Evolutionary conservation across 306 rosid species (phyloP), one percentile per base, ranked within the genome.

Genomic region (Quercus parvula): DNA sequence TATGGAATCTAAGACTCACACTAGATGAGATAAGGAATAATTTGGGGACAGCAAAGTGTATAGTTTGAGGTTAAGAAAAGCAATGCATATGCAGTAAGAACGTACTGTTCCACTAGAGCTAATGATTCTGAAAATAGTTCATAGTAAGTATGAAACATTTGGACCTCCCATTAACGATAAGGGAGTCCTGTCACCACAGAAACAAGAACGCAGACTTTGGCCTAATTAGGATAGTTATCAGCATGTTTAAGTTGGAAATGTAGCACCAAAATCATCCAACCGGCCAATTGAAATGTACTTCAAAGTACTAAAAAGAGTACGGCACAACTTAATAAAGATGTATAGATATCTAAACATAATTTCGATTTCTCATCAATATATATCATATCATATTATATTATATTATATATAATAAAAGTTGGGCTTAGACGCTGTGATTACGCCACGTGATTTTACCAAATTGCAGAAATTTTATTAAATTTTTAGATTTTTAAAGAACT

Each of bases 301-400:
- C 11, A 25, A 11, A 28, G 75, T 75, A 80, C 82, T 69, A 64
- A 13, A 28, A 25, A 28, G 24, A 79, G 73, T 66, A 66, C 84
- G 66, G 38, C 19, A 52, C 72, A 71, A 64, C 22, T 63, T 79
- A 75, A 55, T 56, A 2, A 56, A 73, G 68, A 74, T 19, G 56
- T 31, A 44, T n/a, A 44, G 41, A 28, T 73, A 57, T 66, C 64
- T 27, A 54, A 46, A 44, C 51, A 71, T 71, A 33, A 8, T 74
- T 44, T 14, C 56, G 67, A 78, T 56, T 63, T 62, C 67, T 9
- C 54, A 49, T 24, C 24, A 24, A 24, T 24, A 24, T 24, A 24
- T 24, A 24, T 24, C 24, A 24, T 24, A 24, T 24, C 24, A 24
- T 24, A 24, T 24, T 24, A 24, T 24, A 24, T 24, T 24, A 24